Base-by-base conservation (phyloP, 805 yeast species). In the Cyberlindnera bimundalis region DNA sequence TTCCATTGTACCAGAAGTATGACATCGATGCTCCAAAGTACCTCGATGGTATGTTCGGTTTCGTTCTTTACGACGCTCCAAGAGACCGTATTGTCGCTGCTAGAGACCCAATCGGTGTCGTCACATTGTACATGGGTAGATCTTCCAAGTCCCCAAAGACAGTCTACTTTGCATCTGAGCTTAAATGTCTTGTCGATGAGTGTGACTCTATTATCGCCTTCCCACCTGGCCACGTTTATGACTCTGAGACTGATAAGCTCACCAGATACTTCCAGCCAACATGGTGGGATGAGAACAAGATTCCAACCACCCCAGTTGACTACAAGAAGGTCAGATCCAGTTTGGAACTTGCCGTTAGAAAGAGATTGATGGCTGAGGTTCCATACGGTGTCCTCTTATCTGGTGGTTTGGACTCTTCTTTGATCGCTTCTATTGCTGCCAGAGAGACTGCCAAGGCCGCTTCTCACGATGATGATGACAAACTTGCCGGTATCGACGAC, bases 361-460 rank as follows among this genome's bases (percentile, higher is more conserved):
- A 93, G 85, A 84, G 99, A 76, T 78, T 93, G 59, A 93, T 93
- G 99, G 93, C 98, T 42, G 99, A 93, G 73, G 99, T 93, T 47
- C 98, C 99, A 42, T 93, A 87, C 66, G 99, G 99, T 71, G 99
- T 93, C 34, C 73, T 93, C 55, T 74, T 93, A 53, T 88, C 96
- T 17, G 99, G 99, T 63, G 99, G 99, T 52, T 78, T 93, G 60
- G 99, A 93, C 66, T 89, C 97, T 34, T 88, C 96, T 17, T 74
- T 93, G 66, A 93, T 93, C 64, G 99, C 99, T 15, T 67, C 99
- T 33, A 93, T 93, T 60, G 99, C 98, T 39, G 93, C 98, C 24
- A 78, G 97, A 64, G 99, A 93, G 71, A 87, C 98, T 45, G 78
- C 78, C 47, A 81, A 79, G 67, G 93, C 95, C 39, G 72, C 71